Conservation (phyloP, 768 basidiomycete species). For the Mycena vulgaris region DNA sequence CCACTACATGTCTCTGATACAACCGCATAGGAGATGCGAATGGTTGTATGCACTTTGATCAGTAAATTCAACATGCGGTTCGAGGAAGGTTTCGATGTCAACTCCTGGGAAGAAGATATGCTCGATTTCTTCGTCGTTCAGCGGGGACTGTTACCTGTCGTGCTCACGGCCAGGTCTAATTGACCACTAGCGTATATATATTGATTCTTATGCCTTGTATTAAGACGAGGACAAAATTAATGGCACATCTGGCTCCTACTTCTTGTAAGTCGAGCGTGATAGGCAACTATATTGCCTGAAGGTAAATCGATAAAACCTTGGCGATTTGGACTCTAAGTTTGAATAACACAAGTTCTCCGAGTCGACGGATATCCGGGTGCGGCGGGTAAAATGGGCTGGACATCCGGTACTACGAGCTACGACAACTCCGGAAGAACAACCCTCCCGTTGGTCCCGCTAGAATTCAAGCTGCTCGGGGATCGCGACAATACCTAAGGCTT, state of each 20-base stretch:
- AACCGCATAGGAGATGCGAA: slow-evolving; percentile 49
- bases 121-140: slow-evolving; percentile 49
- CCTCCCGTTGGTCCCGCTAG: too few relatives aligned
- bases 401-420: slow-evolving; percentile 17
- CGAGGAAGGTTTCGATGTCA: slow-evolving; percentile 41
- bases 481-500: too few relatives aligned
- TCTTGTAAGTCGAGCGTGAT: background rate
- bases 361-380: slow-evolving; percentile 16
- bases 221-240: background rate
- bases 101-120: slow-evolving; percentile 47
- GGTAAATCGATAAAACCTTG: background rate
- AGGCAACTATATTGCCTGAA: background rate
- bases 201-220: background rate
- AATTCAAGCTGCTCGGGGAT: too few relatives aligned
- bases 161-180: slow-evolving; percentile 19
- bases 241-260: background rate
- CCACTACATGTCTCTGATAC: background rate
- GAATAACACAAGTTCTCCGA: background rate
- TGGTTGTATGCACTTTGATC: slow-evolving; percentile 47
- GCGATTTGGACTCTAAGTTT: background rate
- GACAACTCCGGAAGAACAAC: slow-evolving; percentile 2
- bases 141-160: slow-evolving; percentile 49
- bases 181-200: background rate
- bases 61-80: slow-evolving; percentile 51
- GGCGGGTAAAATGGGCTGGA: slow-evolving; percentile 2